Conservation (phyloP, 2,329 filamentous ascomycete species). For the Cladophialophora yegresii region DNA sequence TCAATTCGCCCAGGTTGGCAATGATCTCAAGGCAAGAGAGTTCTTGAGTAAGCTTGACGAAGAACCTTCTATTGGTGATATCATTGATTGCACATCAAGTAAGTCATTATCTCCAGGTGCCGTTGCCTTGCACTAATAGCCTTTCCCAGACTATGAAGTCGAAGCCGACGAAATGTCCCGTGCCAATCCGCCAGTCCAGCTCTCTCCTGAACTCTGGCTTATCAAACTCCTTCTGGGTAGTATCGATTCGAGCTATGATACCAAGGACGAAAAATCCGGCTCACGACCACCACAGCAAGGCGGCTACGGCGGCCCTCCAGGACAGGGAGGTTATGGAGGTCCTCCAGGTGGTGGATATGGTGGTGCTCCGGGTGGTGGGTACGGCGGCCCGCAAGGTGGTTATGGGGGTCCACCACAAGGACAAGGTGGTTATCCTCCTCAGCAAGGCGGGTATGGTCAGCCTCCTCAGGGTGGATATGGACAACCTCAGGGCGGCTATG, state of each 20-base stretch:
- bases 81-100: conserved; percentile 71
- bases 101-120: conserved; percentile 42
- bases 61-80: conserved; percentile 60
- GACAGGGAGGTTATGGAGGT: conserved; percentile 32
- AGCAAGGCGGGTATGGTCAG: conserved; percentile 42
- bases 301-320: conserved; percentile 38
- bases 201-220: conserved; percentile 67
- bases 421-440: conserved; percentile 37
- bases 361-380: conserved; percentile 37
- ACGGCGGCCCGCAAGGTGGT: conserved; percentile 39
- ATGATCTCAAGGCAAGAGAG: conserved; percentile 64
- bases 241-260: conserved; percentile 66
- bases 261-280: conserved; percentile 62
- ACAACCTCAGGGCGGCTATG: conserved; percentile 36
- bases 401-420: conserved; percentile 31
- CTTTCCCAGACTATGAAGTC: conserved; percentile 62
- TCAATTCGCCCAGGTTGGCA: conserved; percentile 70
- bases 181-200: conserved; percentile 61
- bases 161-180: conserved; percentile 67
- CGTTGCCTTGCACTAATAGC: background rate
- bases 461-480: conserved; percentile 23
- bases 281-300: conserved; percentile 35
- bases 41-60: conserved; percentile 66
- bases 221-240: conserved; percentile 68
- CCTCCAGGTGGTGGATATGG: conserved; percentile 37